These are phyloP conservation scores for Hirschioporus abietinus DNA, from an alignment of 768 basidiomycete species.

Conservation along the genomic window DNA sequence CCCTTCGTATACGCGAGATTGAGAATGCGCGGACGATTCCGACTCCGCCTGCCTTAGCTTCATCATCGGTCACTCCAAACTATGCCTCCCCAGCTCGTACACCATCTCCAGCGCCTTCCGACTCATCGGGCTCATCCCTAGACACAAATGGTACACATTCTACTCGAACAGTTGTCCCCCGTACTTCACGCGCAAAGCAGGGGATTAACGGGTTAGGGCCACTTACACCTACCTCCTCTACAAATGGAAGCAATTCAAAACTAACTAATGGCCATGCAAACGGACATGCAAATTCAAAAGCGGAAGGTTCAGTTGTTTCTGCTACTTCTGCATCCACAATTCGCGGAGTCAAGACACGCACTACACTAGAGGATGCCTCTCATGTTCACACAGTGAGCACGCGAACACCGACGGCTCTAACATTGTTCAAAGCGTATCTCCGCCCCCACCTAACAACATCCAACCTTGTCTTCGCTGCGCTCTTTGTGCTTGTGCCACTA, in stretches of 20 bases:
- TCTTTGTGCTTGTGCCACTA: conserved; percentile 37
- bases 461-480: conserved; percentile 37
- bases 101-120: conserved; percentile 51
- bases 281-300: conserved; percentile 20
- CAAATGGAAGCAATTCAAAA: conserved; percentile 17
- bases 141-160: conserved; percentile 70
- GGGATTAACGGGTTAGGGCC: conserved; percentile 17
- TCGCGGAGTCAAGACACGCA: conserved; percentile 11
- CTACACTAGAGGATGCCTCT: conserved; percentile 13
- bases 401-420: conserved; percentile 18
- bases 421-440: conserved; percentile 36
- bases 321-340: conserved; percentile 24
- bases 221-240: conserved; percentile 23
- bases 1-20: conserved; percentile 35
- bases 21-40: conserved; percentile 26
- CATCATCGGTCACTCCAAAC: conserved; percentile 26
- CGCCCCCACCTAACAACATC: conserved; percentile 42
- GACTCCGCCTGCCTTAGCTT: conserved; percentile 20
- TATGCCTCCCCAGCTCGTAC: conserved; percentile 25
- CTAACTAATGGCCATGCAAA: conserved; percentile 20
- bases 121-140: conserved; percentile 58
- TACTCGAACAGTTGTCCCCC: conserved; percentile 65
- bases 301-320: conserved; percentile 20
- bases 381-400: conserved; percentile 10
- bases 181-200: conserved; percentile 31